Evolutionary conservation across 169 alveolate genomes (phyloP), one percentile per base, ranked within the genome.

Genomic region (Theileria sp.): DNA sequence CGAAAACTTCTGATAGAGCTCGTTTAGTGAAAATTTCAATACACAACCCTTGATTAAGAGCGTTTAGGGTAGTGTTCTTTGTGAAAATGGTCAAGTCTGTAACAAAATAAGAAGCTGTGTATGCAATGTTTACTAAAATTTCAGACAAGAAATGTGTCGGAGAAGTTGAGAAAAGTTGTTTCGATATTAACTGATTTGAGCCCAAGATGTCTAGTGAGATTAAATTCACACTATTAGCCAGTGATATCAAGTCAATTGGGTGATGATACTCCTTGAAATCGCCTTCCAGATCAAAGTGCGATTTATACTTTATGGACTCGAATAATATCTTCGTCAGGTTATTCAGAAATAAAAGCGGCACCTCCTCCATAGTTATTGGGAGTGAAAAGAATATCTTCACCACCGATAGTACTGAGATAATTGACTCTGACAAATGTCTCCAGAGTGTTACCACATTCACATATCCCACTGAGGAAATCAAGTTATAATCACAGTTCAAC

Each of bases 21-120:
- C 89, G 58, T 67, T 83, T 83, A 5, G 89, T 83, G 70, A 83
- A 83, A 25, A 83, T 83, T 13, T 75, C 86, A 17, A 83, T 28
- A 36, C 89, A 83, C 58, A 54, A 72, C 1, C 78, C 66, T 13
- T 25, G 34, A 65, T 44, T 76, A 28, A 83, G 56, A 5, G 32
- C 17, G 34, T 64, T 38, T 8, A 19, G 21, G 1, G 81, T 28
- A 7, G 0, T 25, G 21, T 77, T 28, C 19, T 70, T 28, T 2
- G 74, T 32, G 0, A 49, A 0, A 17, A n/a, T 23, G 9, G 44
- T 62, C 34, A 60, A 19, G 34, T 74, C 80, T 23, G 64, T 51
- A 21, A 30, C 34, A 28, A 25, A 74, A 54, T 74, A 30, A 28
- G 23, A 17, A 21, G 77, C 64, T 28, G 71, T 19, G 23, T 71